A percentile compares a stretch with the other conserved stretches of the same genome.
These are phyloP conservation scores for Vaccinium macrocarpon DNA, from an alignment of 148 eudicot genomes.

Conservation along the genomic window DNA sequence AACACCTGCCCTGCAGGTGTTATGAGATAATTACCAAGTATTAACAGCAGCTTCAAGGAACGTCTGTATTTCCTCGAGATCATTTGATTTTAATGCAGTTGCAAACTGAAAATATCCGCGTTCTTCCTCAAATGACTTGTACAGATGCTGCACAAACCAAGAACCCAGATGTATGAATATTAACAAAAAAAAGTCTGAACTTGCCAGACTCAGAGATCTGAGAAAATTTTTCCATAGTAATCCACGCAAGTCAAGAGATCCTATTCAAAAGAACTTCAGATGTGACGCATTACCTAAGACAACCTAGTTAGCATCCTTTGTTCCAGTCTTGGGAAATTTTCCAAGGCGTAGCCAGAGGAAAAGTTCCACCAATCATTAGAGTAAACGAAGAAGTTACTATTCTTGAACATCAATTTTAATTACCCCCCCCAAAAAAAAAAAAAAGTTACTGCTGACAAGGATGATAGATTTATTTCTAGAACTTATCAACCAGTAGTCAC, in stretches of 20 bases:
- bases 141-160: slow-evolving; percentile 62
- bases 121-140: slow-evolving; percentile 79
- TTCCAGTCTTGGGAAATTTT: background rate
- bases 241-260: background rate
- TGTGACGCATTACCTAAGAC: background rate
- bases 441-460: background rate
- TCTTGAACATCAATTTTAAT: too few species aligned
- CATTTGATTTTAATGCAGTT: slow-evolving; percentile 70
- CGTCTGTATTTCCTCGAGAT: slow-evolving; percentile 90
- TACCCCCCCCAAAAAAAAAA: too few species aligned
- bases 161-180: background rate
- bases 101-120: slow-evolving; percentile 80
- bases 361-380: background rate
- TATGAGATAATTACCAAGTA: slow-evolving; percentile 23
- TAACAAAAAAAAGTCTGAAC: background rate
- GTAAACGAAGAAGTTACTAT: too few species aligned
- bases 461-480: background rate
- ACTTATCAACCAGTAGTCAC: background rate
- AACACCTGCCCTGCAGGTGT: background rate
- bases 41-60: slow-evolving; percentile 88
- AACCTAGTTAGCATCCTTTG: background rate
- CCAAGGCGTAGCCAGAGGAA: slow-evolving; percentile 2
- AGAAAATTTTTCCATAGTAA: background rate
- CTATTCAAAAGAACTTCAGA: background rate
- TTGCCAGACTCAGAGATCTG: background rate